Base-by-base conservation (phyloP, 2,329 filamentous ascomycete species). In the Claviceps africana region DNA sequence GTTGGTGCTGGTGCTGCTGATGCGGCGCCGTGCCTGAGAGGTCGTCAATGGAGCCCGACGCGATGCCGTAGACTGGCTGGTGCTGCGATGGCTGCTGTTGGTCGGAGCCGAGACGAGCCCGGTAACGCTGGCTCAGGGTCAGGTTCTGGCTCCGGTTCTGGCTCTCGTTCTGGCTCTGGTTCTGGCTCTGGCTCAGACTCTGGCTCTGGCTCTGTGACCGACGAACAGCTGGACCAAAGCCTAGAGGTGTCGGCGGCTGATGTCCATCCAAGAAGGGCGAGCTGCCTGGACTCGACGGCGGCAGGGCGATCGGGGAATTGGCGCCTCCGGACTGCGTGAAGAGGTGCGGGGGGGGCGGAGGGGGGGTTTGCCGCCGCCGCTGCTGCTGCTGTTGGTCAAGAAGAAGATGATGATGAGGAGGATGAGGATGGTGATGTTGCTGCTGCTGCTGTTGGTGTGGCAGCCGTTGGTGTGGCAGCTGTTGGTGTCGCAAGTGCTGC, bases 141-240 rank as follows among this genome's bases (percentile, higher is more conserved):
- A n/a, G n/a, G n/a, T n/a, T n/a, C n/a, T n/a, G n/a, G n/a, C n/a
- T n/a, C n/a, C n/a, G n/a, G n/a, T n/a, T n/a, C n/a, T n/a, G n/a
- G n/a, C n/a, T n/a, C n/a, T n/a, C n/a, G n/a, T n/a, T n/a, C n/a
- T n/a, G n/a, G n/a, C n/a, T n/a, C n/a, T n/a, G n/a, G n/a, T n/a
- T n/a, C n/a, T n/a, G n/a, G n/a, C n/a, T n/a, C n/a, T n/a, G n/a
- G n/a, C n/a, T n/a, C n/a, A n/a, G n/a, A n/a, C n/a, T n/a, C n/a
- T n/a, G n/a, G n/a, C n/a, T n/a, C n/a, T 76, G 72, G 56, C 73
- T 77, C 64, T 78, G 74, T 15, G 75, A 75, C 51, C 74, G 73
- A 52, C 70, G 71, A 35, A 75, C 52, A 33, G 59, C 59, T 43
- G 59, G 48, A 50, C 70, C 65, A 56, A 73, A 76, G 56, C 78